These are phyloP conservation scores for Kazachstania kunashirensis DNA, from an alignment of 805 yeast species.

Conservation along the genomic window DNA sequence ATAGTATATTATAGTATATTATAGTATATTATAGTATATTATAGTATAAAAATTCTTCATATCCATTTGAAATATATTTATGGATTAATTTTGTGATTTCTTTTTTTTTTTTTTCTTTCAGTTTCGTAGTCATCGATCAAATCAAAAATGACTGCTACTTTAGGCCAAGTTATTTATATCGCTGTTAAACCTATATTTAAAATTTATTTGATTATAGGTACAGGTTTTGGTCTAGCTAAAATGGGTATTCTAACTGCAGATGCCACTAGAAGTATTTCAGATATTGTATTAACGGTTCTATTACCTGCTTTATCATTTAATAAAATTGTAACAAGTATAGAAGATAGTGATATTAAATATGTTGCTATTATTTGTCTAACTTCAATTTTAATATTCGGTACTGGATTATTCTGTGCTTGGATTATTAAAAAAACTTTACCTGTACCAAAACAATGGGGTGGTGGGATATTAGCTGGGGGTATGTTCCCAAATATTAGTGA, in stretches of 20 bases:
- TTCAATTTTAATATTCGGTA: slow-evolving; percentile 40
- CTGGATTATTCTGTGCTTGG: slow-evolving; percentile 42
- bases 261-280: slow-evolving; percentile 54
- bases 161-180: slow-evolving; percentile 31
- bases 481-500: slow-evolving; percentile 68
- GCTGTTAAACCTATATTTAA: slow-evolving; percentile 71
- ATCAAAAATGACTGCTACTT: slow-evolving; percentile 15
- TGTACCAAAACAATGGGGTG: slow-evolving; percentile 59
- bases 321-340: slow-evolving; percentile 51
- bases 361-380: slow-evolving; percentile 54
- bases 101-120: too few relatives aligned
- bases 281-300: slow-evolving; percentile 48
- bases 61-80: too few relatives aligned
- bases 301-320: slow-evolving; percentile 60
- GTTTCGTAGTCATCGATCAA: too few relatives aligned
- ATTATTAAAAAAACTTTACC: slow-evolving; percentile 27
- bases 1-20: too few relatives aligned
- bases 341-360: slow-evolving; percentile 54
- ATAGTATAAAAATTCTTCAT: too few relatives aligned
- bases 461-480: slow-evolving; percentile 62
- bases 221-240: slow-evolving; percentile 56
- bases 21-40: too few relatives aligned
- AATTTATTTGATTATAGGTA: slow-evolving; percentile 58
- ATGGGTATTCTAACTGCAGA: slow-evolving; percentile 51
- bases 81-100: too few relatives aligned